A percentile compares a stretch with the other conserved stretches of the same genome.
Evolutionary conservation across 2,329 filamentous ascomycete species (phyloP).

Genomic region (Penicillium sp.): DNA sequence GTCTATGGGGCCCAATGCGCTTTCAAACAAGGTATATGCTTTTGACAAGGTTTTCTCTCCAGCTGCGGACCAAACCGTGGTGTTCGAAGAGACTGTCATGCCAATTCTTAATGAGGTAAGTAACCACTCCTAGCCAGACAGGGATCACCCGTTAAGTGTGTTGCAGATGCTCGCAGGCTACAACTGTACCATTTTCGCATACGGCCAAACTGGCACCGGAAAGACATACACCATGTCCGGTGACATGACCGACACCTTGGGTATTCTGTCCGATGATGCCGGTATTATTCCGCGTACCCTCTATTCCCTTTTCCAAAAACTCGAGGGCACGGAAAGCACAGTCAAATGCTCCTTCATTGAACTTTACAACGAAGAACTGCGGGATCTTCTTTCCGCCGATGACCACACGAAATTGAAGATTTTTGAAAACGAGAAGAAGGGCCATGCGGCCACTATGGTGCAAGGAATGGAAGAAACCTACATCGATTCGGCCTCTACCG

Average conservation of each 20-base stretch:
- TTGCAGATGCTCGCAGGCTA: constrained; percentile 83
- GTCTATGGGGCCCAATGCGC: constrained; percentile 86
- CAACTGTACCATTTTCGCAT: constrained; percentile 98
- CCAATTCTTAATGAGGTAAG: constrained; percentile 89
- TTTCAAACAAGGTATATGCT: constrained; percentile 94
- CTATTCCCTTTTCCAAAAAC: constrained; percentile 80
- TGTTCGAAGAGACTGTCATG: constrained; percentile 93
- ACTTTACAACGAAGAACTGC: constrained; percentile 94
- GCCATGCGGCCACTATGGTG: constrained; percentile 79
- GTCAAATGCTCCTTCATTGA: constrained; percentile 99
- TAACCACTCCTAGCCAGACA: background rate
- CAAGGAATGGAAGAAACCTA: constrained; percentile 98
- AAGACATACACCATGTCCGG: constrained; percentile 99
- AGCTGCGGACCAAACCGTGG: constrained; percentile 87
- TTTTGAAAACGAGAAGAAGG: constrained; percentile 82
- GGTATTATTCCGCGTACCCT: constrained; percentile 94
- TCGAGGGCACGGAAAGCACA: constrained; percentile 80
- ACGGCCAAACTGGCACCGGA: constrained; percentile 95
- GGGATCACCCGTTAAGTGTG: background rate
- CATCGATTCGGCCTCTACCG: constrained; percentile 79
- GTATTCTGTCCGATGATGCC: constrained; percentile 84
- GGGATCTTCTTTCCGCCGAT: constrained; percentile 81
- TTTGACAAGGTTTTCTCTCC: constrained; percentile 98
- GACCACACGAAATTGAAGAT: constrained; percentile 89
- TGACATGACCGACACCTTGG: constrained; percentile 85